Base-by-base conservation (phyloP, 139 green algal genomes). In the Diplosphaera chodatii region DNA sequence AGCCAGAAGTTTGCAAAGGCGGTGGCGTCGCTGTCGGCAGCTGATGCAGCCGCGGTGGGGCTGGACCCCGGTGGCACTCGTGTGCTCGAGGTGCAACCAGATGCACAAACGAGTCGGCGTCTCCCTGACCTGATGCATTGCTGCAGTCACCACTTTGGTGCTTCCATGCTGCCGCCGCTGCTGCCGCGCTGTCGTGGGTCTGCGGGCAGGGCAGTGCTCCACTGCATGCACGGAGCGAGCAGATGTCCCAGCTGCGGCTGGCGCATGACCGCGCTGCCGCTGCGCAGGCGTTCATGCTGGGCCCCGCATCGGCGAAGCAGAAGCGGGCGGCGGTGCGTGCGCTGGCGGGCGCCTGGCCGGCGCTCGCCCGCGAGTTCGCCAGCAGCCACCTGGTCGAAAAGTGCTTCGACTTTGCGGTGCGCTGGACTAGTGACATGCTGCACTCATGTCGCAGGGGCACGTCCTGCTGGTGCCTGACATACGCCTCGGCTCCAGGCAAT, bases 51-150 rank as follows among this genome's bases (percentile, higher is more conserved):
- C 2, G 64, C 64, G 16, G 40, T 79, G 32, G 87, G 82, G 0
- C 48, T 67, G 0, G 87, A 93, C 74, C 66, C 82, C 0, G 81
- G 71, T 0, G 87, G 88, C 65, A 89, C 82, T 75, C 78, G 89
- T 0, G 85, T 86, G 27, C 40, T 93, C 72, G 85, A 90, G 64
- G 82, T 73, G 34, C 22, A 55, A n/a, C n/a, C n/a, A n/a, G n/a
- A n/a, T n/a, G n/a, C n/a, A n/a, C n/a, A n/a, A n/a, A n/a, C n/a
- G n/a, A n/a, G n/a, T n/a, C 4, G 13, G 27, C 0, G 15, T 20
- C 31, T 10, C 18, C n/a, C 25, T 21, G 16, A 25, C 25, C 59
- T 2, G 25, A n/a, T 29, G 4, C 59, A 31, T 48, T 48, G 37
- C 37, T 48, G 8, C 37, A 6, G 37, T n/a, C 37, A 48, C 37